Base-by-base conservation (phyloP, 345 rosid species). In the Dipteronia dyeriana region DNA sequence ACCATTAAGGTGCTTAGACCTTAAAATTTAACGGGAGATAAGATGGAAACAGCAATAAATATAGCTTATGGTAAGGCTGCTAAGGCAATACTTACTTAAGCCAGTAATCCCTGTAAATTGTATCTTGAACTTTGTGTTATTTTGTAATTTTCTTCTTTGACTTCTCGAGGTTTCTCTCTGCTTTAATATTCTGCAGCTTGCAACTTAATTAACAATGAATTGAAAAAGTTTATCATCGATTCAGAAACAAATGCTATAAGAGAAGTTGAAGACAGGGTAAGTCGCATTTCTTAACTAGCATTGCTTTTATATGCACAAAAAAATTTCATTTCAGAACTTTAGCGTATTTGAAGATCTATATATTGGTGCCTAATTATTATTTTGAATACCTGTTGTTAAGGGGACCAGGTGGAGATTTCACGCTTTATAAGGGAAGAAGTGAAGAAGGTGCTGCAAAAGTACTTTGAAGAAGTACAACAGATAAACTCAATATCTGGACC, bases 41-140 rank as follows among this genome's bases (percentile, higher is more conserved):
- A 97, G 87, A 83, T 97, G 94, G 99, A 94, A 92, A 97, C 99
- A 7, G 99, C 99, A 67, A 94, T 94, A 67, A 97, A 97, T 88
- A 97, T 97, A 78, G 99, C 97, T 19, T 97, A 97, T 84, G 97
- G 99, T 92, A 81, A 81, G 85, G 84, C 70, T 26, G 26, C 26
- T 26, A 26, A 26, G 1, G 26, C 26, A 38, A 67, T 77, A 34
- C 2, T 66, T 41, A 62, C 12, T 71, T 45, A 23, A 26, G 69
- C 60, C 59, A 41, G 29, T 70, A 29, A 23, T 56, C 20, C 3
- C 25, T 62, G 2, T n/a, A 12, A 20, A 11, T 67, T 56, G 43
- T 57, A 41, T 67, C 20, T 51, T 45, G 16, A 70, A 75, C 31
- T 56, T 31, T 72, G 54, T 69, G 56, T 77, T 72, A 38, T 78